Evolutionary conservation across 306 rosid genomes (phyloP), one percentile per base, ranked within the genome.

Genomic region (Rosa chinensis): DNA sequence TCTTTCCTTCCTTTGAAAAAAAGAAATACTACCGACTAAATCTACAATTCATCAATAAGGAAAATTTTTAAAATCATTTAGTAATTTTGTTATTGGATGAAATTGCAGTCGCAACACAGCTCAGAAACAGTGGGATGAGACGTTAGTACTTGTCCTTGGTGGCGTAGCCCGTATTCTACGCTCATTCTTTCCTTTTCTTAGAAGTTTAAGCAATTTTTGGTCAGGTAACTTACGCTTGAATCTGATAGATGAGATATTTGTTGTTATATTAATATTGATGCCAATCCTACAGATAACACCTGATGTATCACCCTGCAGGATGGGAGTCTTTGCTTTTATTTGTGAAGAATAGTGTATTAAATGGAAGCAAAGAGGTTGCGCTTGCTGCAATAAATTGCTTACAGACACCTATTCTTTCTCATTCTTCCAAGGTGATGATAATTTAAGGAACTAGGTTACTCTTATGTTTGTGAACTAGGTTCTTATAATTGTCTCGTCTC

Each of bases 111-210:
- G 99, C 74, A 94, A 94, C 87, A 94, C 99, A 2, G 97, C 95
- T 86, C 99, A 94, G 87, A 94, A 94, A 84, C 99, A 94, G 85
- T 94, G 99, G 99, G 99, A 94, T 81, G 99, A 94, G 87, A 91
- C 99, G 40, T 91, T 94, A 47, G 95, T 92, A 77, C 89, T 94
- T 55, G 97, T 94, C 83, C 91, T 92, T 79, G 96, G 95, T 73
- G 97, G 99, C 80, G 87, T 94, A 86, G 90, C 97, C 32, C 99
- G 99, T 53, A 87, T 94, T 82, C 83, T 94, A 44, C 91, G 99
- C 21, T 76, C 94, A 76, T 94, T 90, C 89, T 94, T 94, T 83
- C 99, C 99, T 45, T 91, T 89, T 83, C 88, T 94, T 78, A 87
- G 87, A 82, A 89, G 86, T 86, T 85, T 94, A 74, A 89, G 76